These are phyloP conservation scores for Sugiyamaella qingdaonensis DNA, from an alignment of 805 yeast species.

Conservation along the genomic window DNA sequence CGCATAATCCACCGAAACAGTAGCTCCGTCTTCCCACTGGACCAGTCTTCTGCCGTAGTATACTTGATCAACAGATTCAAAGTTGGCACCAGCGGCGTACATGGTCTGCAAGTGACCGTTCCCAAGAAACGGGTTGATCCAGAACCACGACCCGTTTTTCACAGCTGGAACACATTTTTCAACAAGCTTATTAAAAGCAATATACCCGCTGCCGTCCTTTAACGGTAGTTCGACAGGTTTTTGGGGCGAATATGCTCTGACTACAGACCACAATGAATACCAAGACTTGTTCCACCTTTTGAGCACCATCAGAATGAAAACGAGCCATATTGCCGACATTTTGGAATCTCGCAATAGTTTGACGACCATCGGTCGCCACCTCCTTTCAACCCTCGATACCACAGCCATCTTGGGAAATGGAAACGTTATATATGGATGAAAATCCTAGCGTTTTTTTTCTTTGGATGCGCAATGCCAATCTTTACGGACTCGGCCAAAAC, in stretches of 20 bases:
- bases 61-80: conserved; percentile 49
- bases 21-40: conserved; percentile 62
- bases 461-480: too few species aligned
- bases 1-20: conserved; percentile 71
- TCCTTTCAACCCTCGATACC: too few species aligned
- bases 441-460: too few species aligned
- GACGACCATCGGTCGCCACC: too few species aligned
- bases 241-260: not conserved
- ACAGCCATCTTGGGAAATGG: too few species aligned
- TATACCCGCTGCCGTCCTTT: conserved; percentile 10
- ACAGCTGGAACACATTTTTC: conserved; percentile 43
- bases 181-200: conserved; percentile 32
- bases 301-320: not conserved
- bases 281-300: not conserved
- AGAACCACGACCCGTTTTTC: conserved; percentile 44
- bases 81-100: conserved; percentile 55
- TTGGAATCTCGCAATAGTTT: too few species aligned
- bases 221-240: conserved; percentile 17
- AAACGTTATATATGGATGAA: too few species aligned
- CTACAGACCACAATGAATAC: not conserved
- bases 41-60: conserved; percentile 77
- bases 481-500: too few species aligned
- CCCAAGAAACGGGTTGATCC: conserved; percentile 59
- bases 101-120: conserved; percentile 78
- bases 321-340: not conserved